Evolutionary conservation across 2,329 filamentous ascomycete species (phyloP).

Genomic region (Fusarium sarcochroum): DNA sequence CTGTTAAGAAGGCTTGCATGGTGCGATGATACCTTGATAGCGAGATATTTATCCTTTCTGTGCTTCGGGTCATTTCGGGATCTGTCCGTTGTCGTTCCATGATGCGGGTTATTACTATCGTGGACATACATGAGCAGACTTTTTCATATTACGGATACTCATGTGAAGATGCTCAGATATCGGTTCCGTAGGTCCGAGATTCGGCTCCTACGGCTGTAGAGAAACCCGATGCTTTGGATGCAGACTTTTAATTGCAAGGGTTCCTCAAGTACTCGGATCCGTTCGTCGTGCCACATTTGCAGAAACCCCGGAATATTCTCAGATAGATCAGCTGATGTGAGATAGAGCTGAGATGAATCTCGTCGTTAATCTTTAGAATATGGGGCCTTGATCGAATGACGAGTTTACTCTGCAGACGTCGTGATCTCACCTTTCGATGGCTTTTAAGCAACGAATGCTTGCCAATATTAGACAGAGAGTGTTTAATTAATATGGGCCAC

Average conservation of each 20-base stretch:
- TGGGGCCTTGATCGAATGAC: conserved; percentile 12
- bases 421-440: no score
- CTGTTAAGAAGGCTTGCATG: no score
- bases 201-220: background rate
- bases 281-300: conserved; percentile 23
- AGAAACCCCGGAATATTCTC: background rate
- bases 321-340: conserved; percentile 23
- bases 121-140: background rate
- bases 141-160: background rate
- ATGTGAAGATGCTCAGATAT: background rate
- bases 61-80: conserved; percentile 33
- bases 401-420: no score
- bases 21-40: background rate
- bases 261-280: background rate
- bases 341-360: conserved; percentile 22
- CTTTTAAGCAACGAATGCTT: no score
- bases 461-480: no score
- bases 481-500: no score
- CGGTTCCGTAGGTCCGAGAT: conserved; percentile 2
- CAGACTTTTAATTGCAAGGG: background rate
- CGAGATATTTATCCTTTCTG: background rate
- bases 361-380: conserved; percentile 34
- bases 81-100: conserved; percentile 12
- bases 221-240: conserved; percentile 7
- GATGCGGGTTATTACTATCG: background rate